These are phyloP conservation scores for Marsdenia floribunda DNA, from an alignment of 257 asterid genomes.

Conservation along the genomic window DNA sequence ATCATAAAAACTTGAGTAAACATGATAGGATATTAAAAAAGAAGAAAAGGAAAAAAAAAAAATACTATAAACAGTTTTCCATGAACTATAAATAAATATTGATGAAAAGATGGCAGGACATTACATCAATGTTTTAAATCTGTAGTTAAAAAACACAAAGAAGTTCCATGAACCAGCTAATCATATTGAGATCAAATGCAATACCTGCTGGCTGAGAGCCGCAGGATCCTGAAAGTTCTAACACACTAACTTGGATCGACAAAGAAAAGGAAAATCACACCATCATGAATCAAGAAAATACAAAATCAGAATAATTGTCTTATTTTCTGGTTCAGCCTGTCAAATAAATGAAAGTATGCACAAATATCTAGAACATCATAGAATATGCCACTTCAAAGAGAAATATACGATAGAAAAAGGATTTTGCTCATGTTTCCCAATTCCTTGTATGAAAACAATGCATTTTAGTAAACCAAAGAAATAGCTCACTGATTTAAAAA, in stretches of 20 bases:
- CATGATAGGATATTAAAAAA: neutral
- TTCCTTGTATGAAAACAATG: neutral
- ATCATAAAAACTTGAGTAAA: too few species aligned
- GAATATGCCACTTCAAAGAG: neutral
- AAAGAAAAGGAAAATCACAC: neutral
- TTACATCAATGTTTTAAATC: neutral
- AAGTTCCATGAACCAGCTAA: neutral
- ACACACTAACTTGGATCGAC: too few species aligned
- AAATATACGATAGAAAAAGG: too few species aligned
- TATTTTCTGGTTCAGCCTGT: neutral
- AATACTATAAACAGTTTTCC: neutral
- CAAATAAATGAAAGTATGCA: neutral
- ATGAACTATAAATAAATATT: neutral
- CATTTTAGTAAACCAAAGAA: neutral
- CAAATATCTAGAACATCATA: neutral
- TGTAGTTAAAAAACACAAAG: neutral
- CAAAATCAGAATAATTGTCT: neutral
- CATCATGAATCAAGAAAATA: neutral
- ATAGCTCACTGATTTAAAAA: neutral
- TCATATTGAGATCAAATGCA: neutral
- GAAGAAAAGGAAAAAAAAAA: too few species aligned
- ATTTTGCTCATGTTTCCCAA: neutral
- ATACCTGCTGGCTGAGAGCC: neutral
- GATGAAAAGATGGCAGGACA: neutral
- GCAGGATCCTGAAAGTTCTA: too few species aligned